Percentiles rank a stretch among this genome's conserved stretches.
Conservation (phyloP, 352 stramenopile genomes). For the Elongisporangium undulatum region DNA sequence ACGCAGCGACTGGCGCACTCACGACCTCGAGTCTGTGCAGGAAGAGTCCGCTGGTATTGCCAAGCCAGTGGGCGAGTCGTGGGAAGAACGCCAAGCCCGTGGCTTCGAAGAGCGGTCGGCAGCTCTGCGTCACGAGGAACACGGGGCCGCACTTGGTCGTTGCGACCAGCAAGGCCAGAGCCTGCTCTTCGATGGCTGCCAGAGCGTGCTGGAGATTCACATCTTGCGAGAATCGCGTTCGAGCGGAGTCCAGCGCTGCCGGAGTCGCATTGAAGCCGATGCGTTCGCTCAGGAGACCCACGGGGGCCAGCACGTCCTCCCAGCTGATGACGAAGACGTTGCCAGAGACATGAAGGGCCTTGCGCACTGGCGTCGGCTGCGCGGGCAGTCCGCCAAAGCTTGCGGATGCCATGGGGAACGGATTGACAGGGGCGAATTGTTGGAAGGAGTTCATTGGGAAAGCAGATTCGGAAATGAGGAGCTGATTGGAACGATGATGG, state of each 20-base stretch:
- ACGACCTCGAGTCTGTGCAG: constrained; percentile 39
- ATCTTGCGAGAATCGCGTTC: constrained; percentile 20
- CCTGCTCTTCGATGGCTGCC: constrained; percentile 45
- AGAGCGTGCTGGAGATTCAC: constrained; percentile 51
- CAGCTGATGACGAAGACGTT: constrained; percentile 51
- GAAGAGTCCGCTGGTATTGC: constrained; percentile 13
- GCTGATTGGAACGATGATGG: too few species aligned
- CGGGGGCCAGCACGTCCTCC: constrained; percentile 53
- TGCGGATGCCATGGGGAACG: too few species aligned
- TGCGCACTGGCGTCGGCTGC: too few species aligned
- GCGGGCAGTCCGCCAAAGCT: too few species aligned
- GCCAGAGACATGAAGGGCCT: too few species aligned
- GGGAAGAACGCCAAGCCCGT: constrained; percentile 48
- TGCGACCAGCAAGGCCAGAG: constrained; percentile 33
- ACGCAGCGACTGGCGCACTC: constrained; percentile 32
- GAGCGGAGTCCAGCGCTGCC: constrained; percentile 23
- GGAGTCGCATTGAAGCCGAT: constrained; percentile 35
- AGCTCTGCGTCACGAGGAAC: constrained; percentile 49
- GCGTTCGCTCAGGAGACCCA: constrained; percentile 32
- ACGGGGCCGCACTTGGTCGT: constrained; percentile 34
- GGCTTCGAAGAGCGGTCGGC: constrained; percentile 38
- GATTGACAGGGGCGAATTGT: too few species aligned
- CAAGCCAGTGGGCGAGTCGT: constrained; percentile 35
- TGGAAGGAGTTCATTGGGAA: too few species aligned
- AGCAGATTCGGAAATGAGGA: too few species aligned